phyloP scores from a whole-genome alignment of 768 basidiomycete species.

The Trametes meyenii region DNA sequence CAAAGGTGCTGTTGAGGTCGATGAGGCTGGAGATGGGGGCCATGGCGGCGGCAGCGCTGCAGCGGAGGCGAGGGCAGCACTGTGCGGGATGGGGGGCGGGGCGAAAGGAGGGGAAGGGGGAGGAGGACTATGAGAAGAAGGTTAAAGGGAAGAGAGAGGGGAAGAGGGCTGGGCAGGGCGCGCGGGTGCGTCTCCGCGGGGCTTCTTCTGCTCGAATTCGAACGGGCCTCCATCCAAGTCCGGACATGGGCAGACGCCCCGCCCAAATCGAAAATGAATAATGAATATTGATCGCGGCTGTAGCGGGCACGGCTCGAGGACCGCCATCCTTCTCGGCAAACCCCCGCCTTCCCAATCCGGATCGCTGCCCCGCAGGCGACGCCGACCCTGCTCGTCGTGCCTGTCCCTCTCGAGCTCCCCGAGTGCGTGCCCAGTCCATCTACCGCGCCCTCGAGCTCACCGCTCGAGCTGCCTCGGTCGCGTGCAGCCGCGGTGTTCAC shows the following conservation, averaged over 20 bases:
- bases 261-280: too few species aligned
- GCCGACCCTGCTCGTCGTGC: too few species aligned
- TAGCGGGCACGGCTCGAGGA: too few species aligned
- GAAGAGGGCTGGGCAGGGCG: neutral
- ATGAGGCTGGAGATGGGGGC: constrained; percentile 14
- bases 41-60: constrained; percentile 6
- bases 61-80: neutral
- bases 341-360: constrained; percentile 1
- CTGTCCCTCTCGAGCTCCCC: too few species aligned
- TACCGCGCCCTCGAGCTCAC: too few species aligned
- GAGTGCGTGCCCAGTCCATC: too few species aligned
- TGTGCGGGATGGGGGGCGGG: neutral
- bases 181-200: too few species aligned
- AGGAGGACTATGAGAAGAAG: neutral
- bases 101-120: neutral
- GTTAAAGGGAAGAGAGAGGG: neutral
- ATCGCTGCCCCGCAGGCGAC: constrained; percentile 5
- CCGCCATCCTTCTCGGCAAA: constrained; percentile 9
- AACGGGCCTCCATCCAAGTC: too few species aligned
- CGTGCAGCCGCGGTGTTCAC: too few species aligned
- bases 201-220: constrained; percentile 8
- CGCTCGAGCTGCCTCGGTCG: too few species aligned
- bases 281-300: too few species aligned
- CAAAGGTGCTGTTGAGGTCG: constrained; percentile 47
- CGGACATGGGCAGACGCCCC: too few species aligned